Base-by-base conservation (phyloP, 768 basidiomycete species). In the Phaeolepiota aurea region DNA sequence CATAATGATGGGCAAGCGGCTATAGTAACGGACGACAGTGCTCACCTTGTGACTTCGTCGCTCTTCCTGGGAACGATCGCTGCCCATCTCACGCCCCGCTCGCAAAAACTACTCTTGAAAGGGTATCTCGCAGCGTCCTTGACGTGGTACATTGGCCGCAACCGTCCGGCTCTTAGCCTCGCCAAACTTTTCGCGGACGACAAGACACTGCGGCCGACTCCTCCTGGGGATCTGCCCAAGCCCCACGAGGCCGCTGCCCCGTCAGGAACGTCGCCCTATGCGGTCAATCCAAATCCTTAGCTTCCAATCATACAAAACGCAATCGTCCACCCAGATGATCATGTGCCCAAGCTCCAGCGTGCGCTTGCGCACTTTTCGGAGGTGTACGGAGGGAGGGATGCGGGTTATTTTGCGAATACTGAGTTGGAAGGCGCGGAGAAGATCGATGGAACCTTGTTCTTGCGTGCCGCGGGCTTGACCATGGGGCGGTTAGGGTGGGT, bases 381-480 rank as follows among this genome's bases (percentile, higher is more conserved):
- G 7, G 20, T 70, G 37, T 79, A 72, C 37, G 77, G 76, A 7
- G 46, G 51, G 20, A 61, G 71, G 28, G 43, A 47, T 5, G 37
- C 42, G 34, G 36, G 46, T 20, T 44, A 53, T 41, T 52, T 58
- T 37, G 48, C 42, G 37, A 37, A 43, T 1, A 66, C 66, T 10
- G 62, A 74, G 37, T 56, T 80, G 32, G 61, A 65, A 11, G 79
- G 72, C n/a, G 68, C 66, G 4, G 73, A 74, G 39, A 52, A 61
- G 30, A 48, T 72, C 20, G 82, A 85, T 52, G 82, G 82, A 5
- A 73, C 72, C 13, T 48, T 87, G 36, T 87, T 87, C 52, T 48
- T 80, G 25, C 63, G 80, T 33, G 62, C 63, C 0, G 81, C 79
- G 3, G 68, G 69, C 43, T 47, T 80, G 51, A 75, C 74, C 3